Evolutionary conservation across 345 rosid species (phyloP).

Genomic region (Dovyalis caffra): DNA sequence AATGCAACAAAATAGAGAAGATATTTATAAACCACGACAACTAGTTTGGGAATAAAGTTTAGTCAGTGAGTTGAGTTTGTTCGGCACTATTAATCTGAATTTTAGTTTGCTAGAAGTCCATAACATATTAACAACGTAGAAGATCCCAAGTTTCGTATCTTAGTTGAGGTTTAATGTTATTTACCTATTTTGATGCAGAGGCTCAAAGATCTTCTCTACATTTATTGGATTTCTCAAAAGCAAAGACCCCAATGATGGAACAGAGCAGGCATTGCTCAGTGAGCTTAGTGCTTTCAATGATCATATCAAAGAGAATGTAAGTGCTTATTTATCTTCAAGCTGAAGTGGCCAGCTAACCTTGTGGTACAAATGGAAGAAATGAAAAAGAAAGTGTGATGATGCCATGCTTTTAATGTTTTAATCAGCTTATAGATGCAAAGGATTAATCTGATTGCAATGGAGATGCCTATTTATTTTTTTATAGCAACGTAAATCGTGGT

Average conservation of each 20-base stretch:
- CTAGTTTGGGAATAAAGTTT: too few relatives aligned
- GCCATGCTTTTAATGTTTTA: not conserved
- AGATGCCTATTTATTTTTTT: not conserved
- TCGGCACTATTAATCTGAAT: too few relatives aligned
- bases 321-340: conserved; percentile 9
- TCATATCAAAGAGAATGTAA: conserved; percentile 61
- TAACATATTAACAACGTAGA: not conserved
- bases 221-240: conserved; percentile 91
- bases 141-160: not conserved
- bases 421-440: not conserved
- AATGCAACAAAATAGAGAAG: too few relatives aligned
- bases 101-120: not conserved
- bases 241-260: conserved; percentile 79
- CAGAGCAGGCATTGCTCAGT: conserved; percentile 64
- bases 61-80: too few relatives aligned
- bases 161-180: not conserved
- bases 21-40: too few relatives aligned
- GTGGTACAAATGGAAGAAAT: not conserved
- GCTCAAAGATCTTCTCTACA: conserved; percentile 83
- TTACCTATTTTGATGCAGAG: conserved; percentile 36
- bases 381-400: not conserved
- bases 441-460: not conserved
- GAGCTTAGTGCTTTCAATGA: conserved; percentile 70
- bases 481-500: not conserved
- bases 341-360: not conserved